Conservation (phyloP, 176 grass and related monocot genomes). For the Dactylis glomerata region DNA sequence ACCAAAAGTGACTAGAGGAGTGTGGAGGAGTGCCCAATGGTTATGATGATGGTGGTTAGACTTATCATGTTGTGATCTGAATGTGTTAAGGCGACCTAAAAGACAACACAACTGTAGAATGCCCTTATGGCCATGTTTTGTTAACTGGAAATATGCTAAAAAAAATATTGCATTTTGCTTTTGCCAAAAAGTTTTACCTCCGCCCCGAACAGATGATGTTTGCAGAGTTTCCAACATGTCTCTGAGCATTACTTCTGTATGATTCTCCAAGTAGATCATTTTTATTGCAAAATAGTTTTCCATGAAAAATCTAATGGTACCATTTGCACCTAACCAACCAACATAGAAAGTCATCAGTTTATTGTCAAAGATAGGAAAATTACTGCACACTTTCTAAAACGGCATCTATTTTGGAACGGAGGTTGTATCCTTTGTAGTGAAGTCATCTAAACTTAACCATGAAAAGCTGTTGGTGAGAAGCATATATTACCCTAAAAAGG, state of each 20-base stretch:
- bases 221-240: neutral
- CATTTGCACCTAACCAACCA: neutral
- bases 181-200: neutral
- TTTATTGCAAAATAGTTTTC: neutral
- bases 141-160: neutral
- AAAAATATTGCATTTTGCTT: neutral
- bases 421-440: neutral
- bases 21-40: no score
- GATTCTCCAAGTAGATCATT: neutral
- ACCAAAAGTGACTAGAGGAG: no score
- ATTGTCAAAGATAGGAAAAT: neutral
- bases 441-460: slow-evolving; percentile 10
- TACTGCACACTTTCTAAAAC: neutral
- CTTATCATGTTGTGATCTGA: neutral
- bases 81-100: neutral
- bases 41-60: neutral
- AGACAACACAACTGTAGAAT: neutral
- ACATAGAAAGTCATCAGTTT: no score
- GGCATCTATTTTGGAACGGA: neutral
- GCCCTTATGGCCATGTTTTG: neutral
- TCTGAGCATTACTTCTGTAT: neutral
- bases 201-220: neutral
- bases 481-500: neutral
- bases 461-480: neutral
- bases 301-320: neutral